phyloP scores from a whole-genome alignment of 2,329 filamentous ascomycete genomes.

The Penicillium polonicum region DNA sequence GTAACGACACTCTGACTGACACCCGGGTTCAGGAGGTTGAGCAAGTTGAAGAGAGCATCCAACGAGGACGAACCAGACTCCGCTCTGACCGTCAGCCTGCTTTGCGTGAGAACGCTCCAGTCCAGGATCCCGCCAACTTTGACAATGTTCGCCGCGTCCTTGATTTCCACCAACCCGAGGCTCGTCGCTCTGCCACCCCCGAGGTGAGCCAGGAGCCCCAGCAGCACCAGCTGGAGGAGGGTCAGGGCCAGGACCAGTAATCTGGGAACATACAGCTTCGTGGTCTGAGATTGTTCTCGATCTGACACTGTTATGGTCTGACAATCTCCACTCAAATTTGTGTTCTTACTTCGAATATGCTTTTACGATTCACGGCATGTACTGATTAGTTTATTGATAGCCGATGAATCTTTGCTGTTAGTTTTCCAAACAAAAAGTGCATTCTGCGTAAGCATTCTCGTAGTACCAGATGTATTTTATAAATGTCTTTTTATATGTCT shows the following conservation, averaged over 20 bases:
- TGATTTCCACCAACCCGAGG: background rate
- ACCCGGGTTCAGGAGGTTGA: background rate
- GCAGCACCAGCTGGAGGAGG: background rate
- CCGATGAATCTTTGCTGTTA: background rate
- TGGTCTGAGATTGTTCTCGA: background rate
- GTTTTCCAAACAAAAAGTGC: background rate
- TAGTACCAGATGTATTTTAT: background rate
- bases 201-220: background rate
- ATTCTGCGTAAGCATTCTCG: background rate
- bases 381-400: background rate
- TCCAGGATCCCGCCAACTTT: background rate
- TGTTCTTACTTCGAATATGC: background rate
- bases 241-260: background rate
- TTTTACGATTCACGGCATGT: background rate
- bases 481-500: background rate
- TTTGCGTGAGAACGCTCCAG: background rate
- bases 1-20: background rate
- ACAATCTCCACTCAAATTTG: background rate
- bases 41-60: too few relatives aligned
- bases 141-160: background rate
- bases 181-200: background rate
- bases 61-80: background rate
- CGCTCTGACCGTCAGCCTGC: background rate
- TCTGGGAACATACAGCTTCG: background rate
- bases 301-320: background rate